These are phyloP conservation scores for Eucalyptus pauciflora DNA, from an alignment of 345 rosid genomes.

Conservation along the genomic window DNA sequence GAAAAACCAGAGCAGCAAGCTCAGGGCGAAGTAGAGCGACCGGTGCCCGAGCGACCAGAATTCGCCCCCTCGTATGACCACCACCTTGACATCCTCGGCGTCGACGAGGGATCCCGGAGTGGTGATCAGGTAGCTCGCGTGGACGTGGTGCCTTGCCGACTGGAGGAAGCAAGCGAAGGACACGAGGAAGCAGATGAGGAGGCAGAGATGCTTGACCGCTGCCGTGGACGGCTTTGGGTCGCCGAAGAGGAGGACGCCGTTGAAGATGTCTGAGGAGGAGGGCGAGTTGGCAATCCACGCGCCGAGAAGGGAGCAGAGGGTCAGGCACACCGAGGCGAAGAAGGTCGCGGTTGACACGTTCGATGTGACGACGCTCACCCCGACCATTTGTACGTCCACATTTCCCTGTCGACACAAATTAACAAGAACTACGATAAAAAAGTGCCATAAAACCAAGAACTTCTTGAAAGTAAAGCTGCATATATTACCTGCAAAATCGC, in stretches of 20 bases:
- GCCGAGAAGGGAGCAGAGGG: constrained; percentile 69
- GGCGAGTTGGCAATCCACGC: constrained; percentile 60
- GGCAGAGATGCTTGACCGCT: constrained; percentile 52
- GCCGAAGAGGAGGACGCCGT: constrained; percentile 35
- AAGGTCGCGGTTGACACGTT: constrained; percentile 57
- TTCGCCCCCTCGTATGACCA: constrained; percentile 56
- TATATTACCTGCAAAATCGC: constrained; percentile 41
- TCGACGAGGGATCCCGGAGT: constrained; percentile 21
- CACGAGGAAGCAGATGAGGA: constrained; percentile 44
- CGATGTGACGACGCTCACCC: constrained; percentile 24
- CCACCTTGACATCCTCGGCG: constrained; percentile 19
- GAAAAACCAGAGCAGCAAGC: constrained; percentile 65
- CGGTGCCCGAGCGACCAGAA: constrained; percentile 77
- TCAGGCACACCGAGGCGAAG: constrained; percentile 47
- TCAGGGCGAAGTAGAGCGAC: constrained; percentile 59
- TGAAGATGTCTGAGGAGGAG: constrained; percentile 21
- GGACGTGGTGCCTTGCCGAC: constrained; percentile 44
- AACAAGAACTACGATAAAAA: neutral
- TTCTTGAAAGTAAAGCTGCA: neutral
- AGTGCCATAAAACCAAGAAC: neutral
- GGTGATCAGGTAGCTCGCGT: constrained; percentile 57
- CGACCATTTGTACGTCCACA: neutral
- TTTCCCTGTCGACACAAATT: neutral
- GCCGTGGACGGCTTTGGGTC: constrained; percentile 46
- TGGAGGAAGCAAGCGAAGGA: constrained; percentile 72